phyloP scores from a whole-genome alignment of 495 filamentous ascomycete genomes.

The Penicillium ochrochloron region DNA sequence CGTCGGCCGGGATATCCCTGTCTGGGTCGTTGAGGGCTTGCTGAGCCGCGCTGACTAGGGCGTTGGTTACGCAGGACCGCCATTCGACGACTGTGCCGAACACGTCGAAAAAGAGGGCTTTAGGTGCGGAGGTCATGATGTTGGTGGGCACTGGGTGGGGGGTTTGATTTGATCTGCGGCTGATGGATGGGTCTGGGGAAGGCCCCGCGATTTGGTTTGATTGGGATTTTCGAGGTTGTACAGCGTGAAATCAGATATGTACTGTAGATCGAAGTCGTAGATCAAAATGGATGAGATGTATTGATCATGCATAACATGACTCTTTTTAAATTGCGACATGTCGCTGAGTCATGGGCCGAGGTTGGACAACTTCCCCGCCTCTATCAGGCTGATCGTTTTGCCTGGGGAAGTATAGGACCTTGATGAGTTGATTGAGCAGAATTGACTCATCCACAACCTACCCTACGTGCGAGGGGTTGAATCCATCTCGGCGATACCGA shows the following conservation, averaged over 20 bases:
- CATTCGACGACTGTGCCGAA: conserved; percentile 83
- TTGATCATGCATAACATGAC: neutral
- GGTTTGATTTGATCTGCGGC: neutral
- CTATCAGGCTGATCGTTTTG: conserved; percentile 22
- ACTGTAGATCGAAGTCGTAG: neutral
- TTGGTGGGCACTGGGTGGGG: neutral
- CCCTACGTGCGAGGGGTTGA: neutral
- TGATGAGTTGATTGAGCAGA: neutral
- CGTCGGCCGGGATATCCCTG: conserved; percentile 48
- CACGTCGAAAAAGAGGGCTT: conserved; percentile 63
- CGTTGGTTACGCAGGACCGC: conserved; percentile 62
- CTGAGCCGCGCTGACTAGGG: conserved; percentile 46
- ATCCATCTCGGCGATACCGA: neutral
- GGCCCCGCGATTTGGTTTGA: neutral
- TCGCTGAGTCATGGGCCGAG: conserved; percentile 17
- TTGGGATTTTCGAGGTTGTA: neutral
- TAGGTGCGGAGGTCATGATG: conserved; percentile 41
- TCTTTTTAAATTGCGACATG: conserved; percentile 9
- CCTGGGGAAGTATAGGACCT: neutral
- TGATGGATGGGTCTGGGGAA: neutral
- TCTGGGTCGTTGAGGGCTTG: conserved; percentile 47
- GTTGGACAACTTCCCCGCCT: conserved; percentile 3
- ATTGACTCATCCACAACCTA: neutral
- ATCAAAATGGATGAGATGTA: neutral
- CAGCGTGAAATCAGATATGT: neutral